These are phyloP conservation scores for Penicillium paradoxum DNA, from an alignment of 495 filamentous ascomycete species.

Conservation along the genomic window DNA sequence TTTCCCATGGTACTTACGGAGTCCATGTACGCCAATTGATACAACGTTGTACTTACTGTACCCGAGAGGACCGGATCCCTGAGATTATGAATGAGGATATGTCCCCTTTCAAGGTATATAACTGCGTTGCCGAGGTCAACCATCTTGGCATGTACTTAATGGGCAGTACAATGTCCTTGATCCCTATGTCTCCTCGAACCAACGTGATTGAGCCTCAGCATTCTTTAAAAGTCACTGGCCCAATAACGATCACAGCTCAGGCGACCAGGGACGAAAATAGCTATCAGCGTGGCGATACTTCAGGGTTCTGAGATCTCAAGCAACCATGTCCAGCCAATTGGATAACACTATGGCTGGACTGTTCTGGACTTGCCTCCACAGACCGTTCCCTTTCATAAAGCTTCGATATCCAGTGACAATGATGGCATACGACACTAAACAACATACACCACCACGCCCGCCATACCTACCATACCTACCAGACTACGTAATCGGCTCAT, in stretches of 20 bases:
- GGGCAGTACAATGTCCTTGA: too few species aligned
- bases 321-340: conserved; percentile 4
- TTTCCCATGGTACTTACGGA: neutral
- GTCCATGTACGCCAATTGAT: neutral
- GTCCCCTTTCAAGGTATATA: neutral
- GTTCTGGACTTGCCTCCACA: neutral
- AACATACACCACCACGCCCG: too few species aligned
- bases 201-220: neutral
- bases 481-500: neutral
- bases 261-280: neutral
- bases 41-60: too few species aligned
- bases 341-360: neutral
- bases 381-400: neutral
- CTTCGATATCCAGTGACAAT: neutral
- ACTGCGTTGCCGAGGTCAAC: conserved; percentile 1
- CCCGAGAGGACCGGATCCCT: too few species aligned
- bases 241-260: neutral
- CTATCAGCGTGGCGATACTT: conserved; percentile 4
- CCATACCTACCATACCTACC: neutral
- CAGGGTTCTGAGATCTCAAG: conserved; percentile 4
- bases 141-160: neutral
- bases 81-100: too few species aligned
- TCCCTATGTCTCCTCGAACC: neutral
- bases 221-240: neutral
- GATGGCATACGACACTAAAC: neutral